These are phyloP conservation scores for Fraxinus floribunda DNA, from an alignment of 305 asterid species.

Conservation along the genomic window DNA sequence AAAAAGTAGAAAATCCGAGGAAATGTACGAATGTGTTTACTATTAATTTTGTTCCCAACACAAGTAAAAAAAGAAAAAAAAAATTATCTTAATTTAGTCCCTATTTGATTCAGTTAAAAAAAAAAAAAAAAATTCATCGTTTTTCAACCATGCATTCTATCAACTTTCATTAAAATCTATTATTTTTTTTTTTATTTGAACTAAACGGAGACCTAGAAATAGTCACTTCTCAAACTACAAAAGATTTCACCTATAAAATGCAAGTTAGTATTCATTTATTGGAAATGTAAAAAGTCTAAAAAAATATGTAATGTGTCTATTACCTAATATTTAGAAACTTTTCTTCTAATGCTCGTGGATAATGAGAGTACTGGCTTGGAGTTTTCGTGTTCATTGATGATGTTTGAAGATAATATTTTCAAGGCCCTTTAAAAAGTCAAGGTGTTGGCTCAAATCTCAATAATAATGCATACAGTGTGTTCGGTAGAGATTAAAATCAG, in stretches of 20 bases:
- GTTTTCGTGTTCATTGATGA: not conserved
- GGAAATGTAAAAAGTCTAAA: not conserved
- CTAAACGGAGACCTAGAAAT: not conserved
- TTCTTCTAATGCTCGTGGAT: not conserved
- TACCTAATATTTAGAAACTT: not conserved
- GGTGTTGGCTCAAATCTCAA: slow-evolving; percentile 36
- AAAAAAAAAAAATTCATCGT: too few relatives aligned
- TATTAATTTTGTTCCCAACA: not conserved
- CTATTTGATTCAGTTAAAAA: not conserved
- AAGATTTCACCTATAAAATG: not conserved
- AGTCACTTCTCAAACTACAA: not conserved
- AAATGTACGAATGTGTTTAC: not conserved
- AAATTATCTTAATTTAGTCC: not conserved
- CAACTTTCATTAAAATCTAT: not conserved
- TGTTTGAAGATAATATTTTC: not conserved
- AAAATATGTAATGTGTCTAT: not conserved
- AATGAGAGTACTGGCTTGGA: not conserved
- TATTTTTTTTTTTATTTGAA: too few relatives aligned
- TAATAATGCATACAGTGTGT: not conserved
- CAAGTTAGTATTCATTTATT: not conserved
- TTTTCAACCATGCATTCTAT: not conserved
- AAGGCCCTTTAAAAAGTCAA: slow-evolving; percentile 34
- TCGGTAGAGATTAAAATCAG: too few relatives aligned
- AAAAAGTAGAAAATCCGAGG: not conserved
- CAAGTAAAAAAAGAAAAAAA: too few relatives aligned